phyloP scores from a whole-genome alignment of 257 asterid species.

The Voacanga thouarsii region DNA sequence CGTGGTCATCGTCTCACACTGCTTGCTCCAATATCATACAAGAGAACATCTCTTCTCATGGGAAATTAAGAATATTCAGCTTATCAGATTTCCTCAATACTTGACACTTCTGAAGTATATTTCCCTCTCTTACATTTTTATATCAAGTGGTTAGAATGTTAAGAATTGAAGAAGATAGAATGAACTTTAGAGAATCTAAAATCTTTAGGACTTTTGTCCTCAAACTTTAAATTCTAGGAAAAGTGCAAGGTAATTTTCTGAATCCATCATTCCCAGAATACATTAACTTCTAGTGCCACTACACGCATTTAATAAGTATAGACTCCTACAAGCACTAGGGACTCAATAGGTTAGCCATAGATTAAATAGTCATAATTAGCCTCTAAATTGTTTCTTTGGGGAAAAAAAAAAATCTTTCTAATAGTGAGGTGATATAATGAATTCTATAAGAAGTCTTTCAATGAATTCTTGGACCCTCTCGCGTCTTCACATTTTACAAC shows the following conservation, averaged over 20 bases:
- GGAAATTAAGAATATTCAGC: neutral
- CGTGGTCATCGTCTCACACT: neutral
- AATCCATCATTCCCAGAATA: neutral
- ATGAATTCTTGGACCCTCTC: constrained; percentile 88
- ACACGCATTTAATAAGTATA: too few species aligned
- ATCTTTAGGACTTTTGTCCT: neutral
- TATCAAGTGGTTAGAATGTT: neutral
- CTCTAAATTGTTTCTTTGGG: neutral
- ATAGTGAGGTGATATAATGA: too few species aligned
- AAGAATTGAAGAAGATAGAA: neutral
- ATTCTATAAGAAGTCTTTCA: constrained; percentile 85
- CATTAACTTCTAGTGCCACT: too few species aligned
- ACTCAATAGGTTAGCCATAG: neutral
- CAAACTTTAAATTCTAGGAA: neutral
- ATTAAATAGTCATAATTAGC: neutral
- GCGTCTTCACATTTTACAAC: constrained; percentile 98
- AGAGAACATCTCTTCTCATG: neutral
- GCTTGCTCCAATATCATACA: neutral
- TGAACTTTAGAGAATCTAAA: neutral
- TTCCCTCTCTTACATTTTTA: neutral
- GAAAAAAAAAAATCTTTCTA: too few species aligned
- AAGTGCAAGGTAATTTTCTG: neutral
- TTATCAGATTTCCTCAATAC: neutral
- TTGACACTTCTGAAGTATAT: neutral
- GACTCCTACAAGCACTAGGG: neutral